A percentile compares a stretch with the other conserved stretches of the same genome.
Conservation (phyloP, 1,284 basidiomycete species). For the Cutaneotrichosporon dermatis region DNA sequence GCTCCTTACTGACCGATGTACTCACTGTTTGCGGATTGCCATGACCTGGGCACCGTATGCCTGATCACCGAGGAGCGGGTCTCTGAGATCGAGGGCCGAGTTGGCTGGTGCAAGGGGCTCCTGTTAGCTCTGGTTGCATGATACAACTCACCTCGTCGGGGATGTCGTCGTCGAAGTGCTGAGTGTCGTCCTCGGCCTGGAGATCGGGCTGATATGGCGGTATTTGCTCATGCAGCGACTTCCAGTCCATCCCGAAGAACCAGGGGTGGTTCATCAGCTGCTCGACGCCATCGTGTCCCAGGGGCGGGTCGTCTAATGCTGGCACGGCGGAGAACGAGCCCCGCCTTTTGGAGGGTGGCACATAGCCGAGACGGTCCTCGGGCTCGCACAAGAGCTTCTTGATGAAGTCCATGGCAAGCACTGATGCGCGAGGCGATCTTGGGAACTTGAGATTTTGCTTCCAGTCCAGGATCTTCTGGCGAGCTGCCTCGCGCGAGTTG, state of each 20-base stretch:
- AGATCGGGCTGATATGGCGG: constrained; percentile 87
- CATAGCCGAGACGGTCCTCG: constrained; percentile 84
- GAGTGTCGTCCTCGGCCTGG: constrained; percentile 70
- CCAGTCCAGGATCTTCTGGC: constrained; percentile 92
- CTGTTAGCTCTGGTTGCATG: constrained; percentile 12
- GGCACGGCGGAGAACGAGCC: constrained; percentile 4
- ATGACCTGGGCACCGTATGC: constrained; percentile 78
- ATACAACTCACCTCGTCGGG: constrained; percentile 57
- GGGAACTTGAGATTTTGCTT: constrained; percentile 82
- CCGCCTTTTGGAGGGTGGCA: constrained; percentile 38
- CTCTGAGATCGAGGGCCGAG: constrained; percentile 74
- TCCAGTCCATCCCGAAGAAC: constrained; percentile 84
- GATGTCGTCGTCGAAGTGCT: constrained; percentile 89
- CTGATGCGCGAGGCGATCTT: constrained; percentile 71
- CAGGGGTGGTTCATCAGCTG: constrained; percentile 75
- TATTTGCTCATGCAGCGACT: constrained; percentile 65
- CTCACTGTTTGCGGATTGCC: constrained; percentile 74
- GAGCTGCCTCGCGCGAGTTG: constrained; percentile 81
- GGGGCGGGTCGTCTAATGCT: background rate
- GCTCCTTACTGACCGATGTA: background rate
- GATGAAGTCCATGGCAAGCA: constrained; percentile 82
- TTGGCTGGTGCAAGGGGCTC: constrained; percentile 80
- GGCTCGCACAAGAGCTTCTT: constrained; percentile 84
- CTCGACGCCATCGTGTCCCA: constrained; percentile 66
- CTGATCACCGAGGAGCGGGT: constrained; percentile 79